Evolutionary conservation across 345 rosid species (phyloP).

Genomic region (Litchi chinensis): DNA sequence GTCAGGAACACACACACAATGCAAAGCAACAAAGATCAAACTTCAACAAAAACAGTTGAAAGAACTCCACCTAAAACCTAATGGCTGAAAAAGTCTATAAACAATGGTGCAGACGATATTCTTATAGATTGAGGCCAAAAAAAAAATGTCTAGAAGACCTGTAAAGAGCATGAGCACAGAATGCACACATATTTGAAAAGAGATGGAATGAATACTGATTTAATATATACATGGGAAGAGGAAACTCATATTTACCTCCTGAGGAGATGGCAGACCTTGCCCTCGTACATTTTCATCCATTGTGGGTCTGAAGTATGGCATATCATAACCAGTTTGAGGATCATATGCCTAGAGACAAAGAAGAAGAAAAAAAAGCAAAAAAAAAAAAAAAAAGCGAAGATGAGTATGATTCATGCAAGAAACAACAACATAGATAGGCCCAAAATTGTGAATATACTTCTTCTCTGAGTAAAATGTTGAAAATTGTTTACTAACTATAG

Average conservation of each 20-base stretch:
- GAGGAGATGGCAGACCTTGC: slow-evolving; percentile 66
- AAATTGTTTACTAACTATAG: background rate
- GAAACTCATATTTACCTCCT: slow-evolving; percentile 62
- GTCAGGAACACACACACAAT: background rate
- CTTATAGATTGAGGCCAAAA: background rate
- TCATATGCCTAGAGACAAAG: slow-evolving; percentile 49
- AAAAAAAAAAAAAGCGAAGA: slow-evolving; percentile 16
- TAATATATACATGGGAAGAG: background rate
- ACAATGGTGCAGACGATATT: too few relatives aligned
- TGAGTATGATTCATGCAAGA: slow-evolving; percentile 5
- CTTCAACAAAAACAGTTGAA: background rate
- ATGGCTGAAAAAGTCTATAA: background rate
- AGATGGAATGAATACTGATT: background rate
- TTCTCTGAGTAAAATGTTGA: background rate
- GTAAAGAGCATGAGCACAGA: background rate
- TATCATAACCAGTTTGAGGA: slow-evolving; percentile 64
- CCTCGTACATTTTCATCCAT: slow-evolving; percentile 60
- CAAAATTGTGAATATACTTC: slow-evolving; percentile 1
- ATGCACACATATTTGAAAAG: background rate
- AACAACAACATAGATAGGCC: background rate
- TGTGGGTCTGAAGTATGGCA: slow-evolving; percentile 69
- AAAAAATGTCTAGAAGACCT: background rate
- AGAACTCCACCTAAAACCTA: background rate
- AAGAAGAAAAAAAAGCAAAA: slow-evolving; percentile 15
- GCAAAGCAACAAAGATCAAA: background rate